These are phyloP conservation scores for Camellia lanceoleosa DNA, from an alignment of 148 eudicot genomes.

Conservation along the genomic window DNA sequence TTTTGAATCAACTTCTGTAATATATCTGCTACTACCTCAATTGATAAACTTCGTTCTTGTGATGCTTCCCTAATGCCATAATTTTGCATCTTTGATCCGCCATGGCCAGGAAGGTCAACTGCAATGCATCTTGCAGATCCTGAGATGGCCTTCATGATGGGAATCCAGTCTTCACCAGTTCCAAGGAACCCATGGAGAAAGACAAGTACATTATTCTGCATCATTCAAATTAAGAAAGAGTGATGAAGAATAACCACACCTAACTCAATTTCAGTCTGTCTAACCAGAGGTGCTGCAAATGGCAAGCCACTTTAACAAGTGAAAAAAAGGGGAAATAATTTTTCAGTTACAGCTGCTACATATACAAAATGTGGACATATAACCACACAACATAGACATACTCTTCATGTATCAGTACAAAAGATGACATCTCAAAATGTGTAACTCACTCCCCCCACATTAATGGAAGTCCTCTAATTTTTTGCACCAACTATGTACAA, in stretches of 20 bases:
- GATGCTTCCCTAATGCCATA: slow-evolving; percentile 20
- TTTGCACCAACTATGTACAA: not conserved
- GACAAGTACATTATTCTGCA: slow-evolving; percentile 67
- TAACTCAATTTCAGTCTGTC: not conserved
- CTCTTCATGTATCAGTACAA: not conserved
- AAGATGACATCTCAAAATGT: not conserved
- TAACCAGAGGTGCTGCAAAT: not conserved
- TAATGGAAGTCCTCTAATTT: not conserved
- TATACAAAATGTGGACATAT: not conserved
- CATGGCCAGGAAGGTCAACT: slow-evolving; percentile 95
- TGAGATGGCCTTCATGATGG: slow-evolving; percentile 82
- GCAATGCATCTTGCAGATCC: slow-evolving; percentile 75
- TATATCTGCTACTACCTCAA: slow-evolving; percentile 53
- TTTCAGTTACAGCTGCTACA: not conserved
- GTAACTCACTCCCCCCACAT: too few relatives aligned
- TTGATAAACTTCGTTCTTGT: slow-evolving; percentile 36
- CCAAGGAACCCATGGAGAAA: slow-evolving; percentile 98
- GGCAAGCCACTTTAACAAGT: not conserved
- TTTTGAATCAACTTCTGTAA: slow-evolving; percentile 45
- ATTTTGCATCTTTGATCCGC: slow-evolving; percentile 52
- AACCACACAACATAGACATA: too few relatives aligned
- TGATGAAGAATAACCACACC: not conserved
- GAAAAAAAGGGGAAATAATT: not conserved
- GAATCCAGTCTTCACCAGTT: slow-evolving; percentile 74
- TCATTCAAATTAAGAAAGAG: not conserved